These are phyloP conservation scores for Dryas octopetala DNA, from an alignment of 306 rosid species.

Conservation along the genomic window DNA sequence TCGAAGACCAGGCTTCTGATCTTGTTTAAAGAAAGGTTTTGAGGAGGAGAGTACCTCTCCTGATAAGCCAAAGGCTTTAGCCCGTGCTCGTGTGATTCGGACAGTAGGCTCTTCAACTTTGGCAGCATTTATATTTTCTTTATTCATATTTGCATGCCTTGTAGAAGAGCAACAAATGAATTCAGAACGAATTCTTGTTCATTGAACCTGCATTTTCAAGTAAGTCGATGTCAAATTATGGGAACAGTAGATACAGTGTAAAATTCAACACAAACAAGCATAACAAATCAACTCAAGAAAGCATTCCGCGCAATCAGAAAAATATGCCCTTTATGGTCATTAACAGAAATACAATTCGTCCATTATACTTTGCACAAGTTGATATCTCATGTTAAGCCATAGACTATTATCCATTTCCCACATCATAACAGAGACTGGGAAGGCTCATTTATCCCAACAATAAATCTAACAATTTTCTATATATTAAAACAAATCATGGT, in stretches of 20 bases:
- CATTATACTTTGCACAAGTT: neutral
- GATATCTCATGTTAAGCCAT: neutral
- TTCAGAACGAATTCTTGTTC: slow-evolving; percentile 37
- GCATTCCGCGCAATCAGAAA: neutral
- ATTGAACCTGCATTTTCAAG: slow-evolving; percentile 46
- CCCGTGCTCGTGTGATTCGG: slow-evolving; percentile 80
- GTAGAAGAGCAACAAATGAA: slow-evolving; percentile 39
- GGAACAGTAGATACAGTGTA: neutral
- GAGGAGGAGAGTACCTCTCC: slow-evolving; percentile 42
- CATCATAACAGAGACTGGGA: too few relatives aligned
- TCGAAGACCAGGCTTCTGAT: slow-evolving; percentile 35
- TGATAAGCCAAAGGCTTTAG: slow-evolving; percentile 47
- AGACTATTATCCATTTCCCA: too few relatives aligned
- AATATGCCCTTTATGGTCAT: neutral
- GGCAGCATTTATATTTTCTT: slow-evolving; percentile 44
- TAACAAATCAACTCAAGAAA: neutral
- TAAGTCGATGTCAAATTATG: slow-evolving; percentile 25
- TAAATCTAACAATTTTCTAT: too few relatives aligned
- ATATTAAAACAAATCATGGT: too few relatives aligned
- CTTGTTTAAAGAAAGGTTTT: slow-evolving; percentile 45
- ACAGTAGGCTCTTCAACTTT: slow-evolving; percentile 46
- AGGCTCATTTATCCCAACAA: too few relatives aligned
- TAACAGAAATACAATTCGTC: neutral
- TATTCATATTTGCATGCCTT: slow-evolving; percentile 63
- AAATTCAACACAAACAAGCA: neutral